A percentile compares a stretch with the other conserved stretches of the same genome.
Evolutionary conservation across 495 filamentous ascomycete species (phyloP).

Genomic region (Xylaria venustula): DNA sequence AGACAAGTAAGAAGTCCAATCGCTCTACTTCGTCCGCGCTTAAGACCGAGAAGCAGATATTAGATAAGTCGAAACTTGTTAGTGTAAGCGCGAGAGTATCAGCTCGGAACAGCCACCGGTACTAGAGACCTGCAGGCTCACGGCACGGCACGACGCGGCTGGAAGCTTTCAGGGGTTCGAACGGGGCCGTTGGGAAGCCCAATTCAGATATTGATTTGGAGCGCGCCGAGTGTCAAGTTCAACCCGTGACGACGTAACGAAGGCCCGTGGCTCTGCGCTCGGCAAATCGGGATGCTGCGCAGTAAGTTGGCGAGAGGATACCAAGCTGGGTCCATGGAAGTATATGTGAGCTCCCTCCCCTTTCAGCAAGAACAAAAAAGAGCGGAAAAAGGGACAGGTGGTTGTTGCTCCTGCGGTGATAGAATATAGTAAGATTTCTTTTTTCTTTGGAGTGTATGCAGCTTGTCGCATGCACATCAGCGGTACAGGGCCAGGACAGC

Average conservation of each 20-base stretch:
- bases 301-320: not conserved
- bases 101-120: not conserved
- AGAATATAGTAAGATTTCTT: constrained; percentile 8
- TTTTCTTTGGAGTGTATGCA: constrained; percentile 12
- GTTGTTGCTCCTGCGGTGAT: not conserved
- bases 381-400: too few species aligned
- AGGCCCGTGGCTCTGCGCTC: not conserved
- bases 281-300: not conserved
- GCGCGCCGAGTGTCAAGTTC: not conserved
- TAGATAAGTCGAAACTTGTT: not conserved
- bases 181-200: not conserved
- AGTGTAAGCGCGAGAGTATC: not conserved
- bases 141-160: not conserved
- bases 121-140: not conserved
- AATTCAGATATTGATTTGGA: not conserved
- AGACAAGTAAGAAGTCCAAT: not conserved
- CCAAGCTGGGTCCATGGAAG: not conserved
- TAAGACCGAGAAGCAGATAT: not conserved
- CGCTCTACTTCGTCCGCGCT: not conserved
- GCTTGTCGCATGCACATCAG: constrained; percentile 19
- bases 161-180: constrained; percentile 1
- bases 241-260: not conserved
- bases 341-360: not conserved
- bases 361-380: not conserved
- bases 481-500: constrained; percentile 7